Base-by-base conservation (phyloP, 352 stramenopile species). In the Pythium angustatum region DNA sequence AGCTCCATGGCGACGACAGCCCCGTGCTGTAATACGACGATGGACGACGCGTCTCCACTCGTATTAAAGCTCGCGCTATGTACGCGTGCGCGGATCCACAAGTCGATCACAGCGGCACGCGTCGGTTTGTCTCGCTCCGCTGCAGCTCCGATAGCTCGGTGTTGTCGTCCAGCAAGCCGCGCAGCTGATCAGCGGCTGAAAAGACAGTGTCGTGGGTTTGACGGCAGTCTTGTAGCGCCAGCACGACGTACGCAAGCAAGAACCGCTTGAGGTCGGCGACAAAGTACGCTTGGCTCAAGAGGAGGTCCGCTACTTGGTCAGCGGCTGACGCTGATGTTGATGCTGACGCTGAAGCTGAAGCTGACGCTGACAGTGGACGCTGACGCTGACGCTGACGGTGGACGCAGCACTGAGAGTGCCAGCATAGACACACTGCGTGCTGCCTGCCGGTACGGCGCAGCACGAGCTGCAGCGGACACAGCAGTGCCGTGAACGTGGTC, bases 181-280 rank as follows among this genome's bases (percentile, higher is more conserved):
- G 76, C 34, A 87, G 49, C 60, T 86, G 52, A 21, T 53, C 43
- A 15, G 7, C 10, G 1, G 55, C n/a, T n/a, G n/a, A n/a, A n/a
- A n/a, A n/a, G n/a, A n/a, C 28, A 4, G 53, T 7, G 19, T 27
- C 41, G 27, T 41, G 41, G 0, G 67, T 55, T 43, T 79, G 19
- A 2, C 33, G 73, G 28, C 81, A 87, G 59, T 90, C 81, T 21
- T 90, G 75, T 34, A 90, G 80, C 17, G 81, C 71, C 4, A 90
- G 66, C 43, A 71, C 80, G 21, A 84, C 64, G 30, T 87, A 87
- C 26, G 82, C 62, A 38, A 90, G 47, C 54, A 82, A 67, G 43
- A 83, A 79, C n/a, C 81, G 76, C 67, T 85, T 84, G 17, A 90
- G 65, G 60, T 87, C 77, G 26, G 69, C 66, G 48, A 90, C 71